Percentiles rank a stretch among this genome's conserved stretches.
phyloP scores from a whole-genome alignment of 257 asterid genomes.

The Ballota nigra region DNA sequence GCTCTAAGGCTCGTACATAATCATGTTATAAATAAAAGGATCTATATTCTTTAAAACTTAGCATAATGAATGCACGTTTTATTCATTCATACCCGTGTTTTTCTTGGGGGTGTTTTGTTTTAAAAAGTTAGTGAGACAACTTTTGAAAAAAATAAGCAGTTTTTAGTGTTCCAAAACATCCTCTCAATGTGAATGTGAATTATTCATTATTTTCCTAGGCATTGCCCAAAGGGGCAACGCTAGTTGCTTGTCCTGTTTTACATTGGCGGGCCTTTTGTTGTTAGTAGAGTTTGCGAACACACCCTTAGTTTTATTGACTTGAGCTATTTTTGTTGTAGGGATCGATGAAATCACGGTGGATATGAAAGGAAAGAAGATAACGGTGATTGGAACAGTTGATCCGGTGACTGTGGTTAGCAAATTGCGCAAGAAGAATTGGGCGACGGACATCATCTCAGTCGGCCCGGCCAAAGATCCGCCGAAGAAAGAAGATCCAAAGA shows the following conservation, averaged over 20 bases:
- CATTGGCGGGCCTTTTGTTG: background rate
- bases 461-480: conserved; percentile 50
- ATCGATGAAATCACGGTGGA: conserved; percentile 60
- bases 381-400: conserved; percentile 55
- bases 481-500: conserved; percentile 46
- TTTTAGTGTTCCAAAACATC: too few relatives aligned
- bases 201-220: too few relatives aligned
- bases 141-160: too few relatives aligned
- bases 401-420: conserved; percentile 53
- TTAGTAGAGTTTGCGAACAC: background rate
- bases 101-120: too few relatives aligned
- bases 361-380: conserved; percentile 41
- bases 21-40: too few relatives aligned
- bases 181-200: too few relatives aligned
- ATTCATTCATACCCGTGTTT: too few relatives aligned
- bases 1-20: background rate
- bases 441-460: conserved; percentile 39
- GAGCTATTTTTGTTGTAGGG: conserved; percentile 26
- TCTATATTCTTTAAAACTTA: background rate
- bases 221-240: too few relatives aligned
- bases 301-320: background rate
- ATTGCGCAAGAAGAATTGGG: conserved; percentile 54
- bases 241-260: background rate
- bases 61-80: too few relatives aligned
- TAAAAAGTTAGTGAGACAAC: too few relatives aligned